Evolutionary conservation across 345 rosid genomes (phyloP).

Genomic region (Arabis hirsuta): DNA sequence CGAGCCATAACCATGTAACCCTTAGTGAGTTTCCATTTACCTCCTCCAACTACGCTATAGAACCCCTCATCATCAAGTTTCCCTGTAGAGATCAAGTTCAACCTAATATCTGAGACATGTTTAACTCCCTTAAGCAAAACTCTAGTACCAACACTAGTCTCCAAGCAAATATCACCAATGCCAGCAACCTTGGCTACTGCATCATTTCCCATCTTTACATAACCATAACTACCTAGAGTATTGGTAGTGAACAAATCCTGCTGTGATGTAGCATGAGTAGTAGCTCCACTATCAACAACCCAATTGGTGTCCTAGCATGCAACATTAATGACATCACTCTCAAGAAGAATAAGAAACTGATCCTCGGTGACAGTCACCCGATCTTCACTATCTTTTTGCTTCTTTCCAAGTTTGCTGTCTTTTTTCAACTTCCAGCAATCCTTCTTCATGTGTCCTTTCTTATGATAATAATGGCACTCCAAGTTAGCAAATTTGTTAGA

Average conservation of each 20-base stretch:
- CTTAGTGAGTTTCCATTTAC: background rate
- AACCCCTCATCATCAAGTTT: slow-evolving; percentile 12
- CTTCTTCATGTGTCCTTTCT: background rate
- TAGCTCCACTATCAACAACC: slow-evolving; percentile 8
- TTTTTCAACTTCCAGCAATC: background rate
- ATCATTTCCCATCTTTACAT: background rate
- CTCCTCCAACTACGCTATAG: background rate
- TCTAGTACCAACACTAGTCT: slow-evolving; percentile 9
- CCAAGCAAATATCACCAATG: slow-evolving; percentile 11
- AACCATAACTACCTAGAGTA: background rate
- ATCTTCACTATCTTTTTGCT: background rate
- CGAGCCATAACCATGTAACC: background rate
- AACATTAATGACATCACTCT: background rate
- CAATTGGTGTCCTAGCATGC: background rate
- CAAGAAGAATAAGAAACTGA: background rate
- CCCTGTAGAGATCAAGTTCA: background rate
- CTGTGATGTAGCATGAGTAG: background rate
- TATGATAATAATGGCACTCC: background rate
- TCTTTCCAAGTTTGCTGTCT: background rate
- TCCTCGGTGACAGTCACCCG: background rate
- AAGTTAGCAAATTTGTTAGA: background rate
- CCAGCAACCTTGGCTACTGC: background rate
- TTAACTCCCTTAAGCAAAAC: slow-evolving; percentile 1
- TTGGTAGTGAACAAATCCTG: background rate
- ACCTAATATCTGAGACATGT: background rate